Conservation (phyloP, 139 green algal genomes). For the Deuterostichococcus epilithicus region DNA sequence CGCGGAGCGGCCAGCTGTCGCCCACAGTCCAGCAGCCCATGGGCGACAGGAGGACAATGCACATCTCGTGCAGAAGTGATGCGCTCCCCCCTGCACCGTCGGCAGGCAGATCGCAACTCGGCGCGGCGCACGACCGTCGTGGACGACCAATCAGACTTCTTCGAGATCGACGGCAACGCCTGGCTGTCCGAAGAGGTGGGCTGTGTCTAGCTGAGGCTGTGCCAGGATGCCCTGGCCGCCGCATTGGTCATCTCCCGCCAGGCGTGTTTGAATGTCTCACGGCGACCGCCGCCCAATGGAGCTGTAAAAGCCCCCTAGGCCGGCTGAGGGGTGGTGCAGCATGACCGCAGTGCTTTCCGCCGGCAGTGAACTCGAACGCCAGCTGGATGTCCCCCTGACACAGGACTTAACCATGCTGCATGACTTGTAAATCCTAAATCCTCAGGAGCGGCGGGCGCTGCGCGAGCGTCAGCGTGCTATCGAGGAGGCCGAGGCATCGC, state of each 20-base stretch:
- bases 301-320: too few relatives aligned
- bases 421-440: not conserved
- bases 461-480: slow-evolving; percentile 33
- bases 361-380: too few relatives aligned
- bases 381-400: too few relatives aligned
- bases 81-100: slow-evolving; percentile 19
- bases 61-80: not conserved
- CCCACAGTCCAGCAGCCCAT: not conserved
- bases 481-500: slow-evolving; percentile 59
- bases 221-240: not conserved
- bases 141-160: slow-evolving; percentile 93
- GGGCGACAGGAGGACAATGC: not conserved
- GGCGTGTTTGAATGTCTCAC: not conserved
- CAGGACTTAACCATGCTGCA: too few relatives aligned
- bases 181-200: slow-evolving; percentile 78
- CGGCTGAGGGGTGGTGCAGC: too few relatives aligned
- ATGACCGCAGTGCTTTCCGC: too few relatives aligned
- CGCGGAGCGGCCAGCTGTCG: not conserved
- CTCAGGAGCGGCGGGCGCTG: slow-evolving; percentile 65
- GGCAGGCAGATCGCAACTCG: slow-evolving; percentile 72
- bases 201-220: not conserved
- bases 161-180: slow-evolving; percentile 86
- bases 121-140: slow-evolving; percentile 83
- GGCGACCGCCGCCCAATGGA: too few relatives aligned
- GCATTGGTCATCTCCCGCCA: not conserved